Evolutionary conservation across 169 alveolate species (phyloP).

Genomic region (Plasmodium malariae): DNA sequence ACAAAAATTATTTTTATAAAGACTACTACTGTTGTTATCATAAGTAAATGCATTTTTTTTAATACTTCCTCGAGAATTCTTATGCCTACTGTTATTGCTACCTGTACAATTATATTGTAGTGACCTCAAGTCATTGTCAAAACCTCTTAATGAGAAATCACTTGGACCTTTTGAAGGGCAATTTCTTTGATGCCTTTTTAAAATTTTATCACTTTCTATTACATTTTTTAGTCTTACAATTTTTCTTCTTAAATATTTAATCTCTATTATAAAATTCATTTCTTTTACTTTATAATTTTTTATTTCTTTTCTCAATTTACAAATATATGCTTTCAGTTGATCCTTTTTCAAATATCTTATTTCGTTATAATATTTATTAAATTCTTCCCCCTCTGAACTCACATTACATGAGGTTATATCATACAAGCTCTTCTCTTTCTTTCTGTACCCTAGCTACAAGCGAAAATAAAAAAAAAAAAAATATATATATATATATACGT

Average conservation of each 20-base stretch:
- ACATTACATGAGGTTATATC: neutral
- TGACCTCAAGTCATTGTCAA: neutral
- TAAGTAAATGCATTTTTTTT: neutral
- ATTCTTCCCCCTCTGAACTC: slow-evolving; percentile 17
- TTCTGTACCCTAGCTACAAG: slow-evolving; percentile 4
- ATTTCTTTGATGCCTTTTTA: slow-evolving; percentile 3
- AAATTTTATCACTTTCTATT: slow-evolving; percentile 53
- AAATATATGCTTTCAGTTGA: slow-evolving; percentile 65
- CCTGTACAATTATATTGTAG: neutral
- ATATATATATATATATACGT: neutral
- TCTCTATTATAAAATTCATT: slow-evolving; percentile 32
- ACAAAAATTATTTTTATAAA: neutral
- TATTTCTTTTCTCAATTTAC: slow-evolving; percentile 63
- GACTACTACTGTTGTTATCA: neutral
- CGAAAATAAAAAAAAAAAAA: neutral
- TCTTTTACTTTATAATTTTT: slow-evolving; percentile 45
- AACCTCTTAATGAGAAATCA: neutral
- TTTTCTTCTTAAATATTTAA: slow-evolving; percentile 68
- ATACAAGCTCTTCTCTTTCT: neutral
- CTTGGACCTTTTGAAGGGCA: neutral
- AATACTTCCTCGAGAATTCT: slow-evolving; percentile 6
- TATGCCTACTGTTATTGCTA: neutral
- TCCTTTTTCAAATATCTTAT: slow-evolving; percentile 55
- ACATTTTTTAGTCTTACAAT: slow-evolving; percentile 37
- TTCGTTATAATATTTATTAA: slow-evolving; percentile 30